Conservation (phyloP, 768 basidiomycete genomes). For the Dioszegia aurantiaca region DNA sequence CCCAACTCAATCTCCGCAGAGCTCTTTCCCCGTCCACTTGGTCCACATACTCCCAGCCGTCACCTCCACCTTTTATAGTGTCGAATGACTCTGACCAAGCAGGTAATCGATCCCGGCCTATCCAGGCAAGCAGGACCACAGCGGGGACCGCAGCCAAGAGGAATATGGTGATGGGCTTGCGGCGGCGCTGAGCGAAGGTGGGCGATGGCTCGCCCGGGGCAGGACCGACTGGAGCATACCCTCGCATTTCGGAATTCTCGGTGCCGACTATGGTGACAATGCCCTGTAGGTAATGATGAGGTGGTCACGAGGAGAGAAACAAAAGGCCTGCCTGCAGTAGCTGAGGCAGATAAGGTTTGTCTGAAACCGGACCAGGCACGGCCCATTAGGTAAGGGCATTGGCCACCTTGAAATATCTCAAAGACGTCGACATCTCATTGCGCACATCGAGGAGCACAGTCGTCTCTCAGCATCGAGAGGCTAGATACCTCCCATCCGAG, state of each 20-base stretch:
- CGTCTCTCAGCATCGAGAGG: too few relatives aligned
- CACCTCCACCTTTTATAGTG: not conserved
- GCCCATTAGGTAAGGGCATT: not conserved
- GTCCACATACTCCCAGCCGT: slow-evolving; percentile 15
- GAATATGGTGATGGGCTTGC: not conserved
- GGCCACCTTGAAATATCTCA: too few relatives aligned
- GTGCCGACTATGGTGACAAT: too few relatives aligned
- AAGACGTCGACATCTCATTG: too few relatives aligned
- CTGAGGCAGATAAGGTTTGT: not conserved
- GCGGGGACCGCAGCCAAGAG: slow-evolving; percentile 1
- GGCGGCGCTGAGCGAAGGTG: not conserved
- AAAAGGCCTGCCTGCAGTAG: not conserved
- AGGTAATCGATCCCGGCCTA: not conserved
- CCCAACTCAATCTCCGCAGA: slow-evolving; percentile 11
- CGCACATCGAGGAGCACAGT: too few relatives aligned
- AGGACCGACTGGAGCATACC: not conserved
- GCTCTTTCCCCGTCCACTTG: not conserved
- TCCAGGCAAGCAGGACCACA: slow-evolving; percentile 3
- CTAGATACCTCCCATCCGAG: too few relatives aligned
- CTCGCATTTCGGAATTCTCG: slow-evolving; percentile 10
- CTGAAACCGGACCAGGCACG: not conserved
- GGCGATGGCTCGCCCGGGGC: slow-evolving; percentile 4
- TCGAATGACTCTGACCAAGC: not conserved
- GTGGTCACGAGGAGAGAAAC: not conserved
- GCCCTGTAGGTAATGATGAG: too few relatives aligned